Conservation (phyloP, 352 stramenopile species). For the Globisporangium echinulatum region DNA sequence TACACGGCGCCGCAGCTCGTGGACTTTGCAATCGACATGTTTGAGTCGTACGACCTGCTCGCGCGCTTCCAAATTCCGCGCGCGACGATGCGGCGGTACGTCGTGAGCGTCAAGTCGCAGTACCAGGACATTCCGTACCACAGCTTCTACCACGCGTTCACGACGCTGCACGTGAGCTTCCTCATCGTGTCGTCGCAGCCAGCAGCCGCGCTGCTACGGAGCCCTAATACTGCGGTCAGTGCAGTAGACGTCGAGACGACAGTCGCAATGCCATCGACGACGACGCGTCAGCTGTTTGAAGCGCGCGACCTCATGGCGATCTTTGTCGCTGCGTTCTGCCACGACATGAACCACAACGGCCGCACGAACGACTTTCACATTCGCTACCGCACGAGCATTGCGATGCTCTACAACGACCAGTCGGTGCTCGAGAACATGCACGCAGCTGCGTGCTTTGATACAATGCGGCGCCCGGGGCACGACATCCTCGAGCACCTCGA, state of each 20-base stretch:
- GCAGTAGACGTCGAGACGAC: not conserved
- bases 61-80: slow-evolving; percentile 44
- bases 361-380: slow-evolving; percentile 89
- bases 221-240: not conserved
- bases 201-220: not conserved
- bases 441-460: slow-evolving; percentile 71
- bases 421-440: slow-evolving; percentile 89
- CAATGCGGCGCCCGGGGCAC: slow-evolving; percentile 56
- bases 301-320: slow-evolving; percentile 58
- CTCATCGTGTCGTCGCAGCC: slow-evolving; percentile 53
- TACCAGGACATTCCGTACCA: slow-evolving; percentile 84
- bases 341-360: slow-evolving; percentile 87
- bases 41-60: slow-evolving; percentile 60
- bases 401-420: slow-evolving; percentile 85
- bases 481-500: slow-evolving; percentile 55
- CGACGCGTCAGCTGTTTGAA: slow-evolving; percentile 28
- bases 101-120: slow-evolving; percentile 57
- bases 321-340: slow-evolving; percentile 74
- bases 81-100: slow-evolving; percentile 57
- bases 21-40: slow-evolving; percentile 66
- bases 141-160: slow-evolving; percentile 82
- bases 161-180: slow-evolving; percentile 78
- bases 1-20: slow-evolving; percentile 56
- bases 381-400: slow-evolving; percentile 58
- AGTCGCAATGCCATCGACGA: not conserved